Evolutionary conservation across 2,329 filamentous ascomycete species (phyloP), one percentile per base, ranked within the genome.

Genomic region (Lithohypha guttulata): DNA sequence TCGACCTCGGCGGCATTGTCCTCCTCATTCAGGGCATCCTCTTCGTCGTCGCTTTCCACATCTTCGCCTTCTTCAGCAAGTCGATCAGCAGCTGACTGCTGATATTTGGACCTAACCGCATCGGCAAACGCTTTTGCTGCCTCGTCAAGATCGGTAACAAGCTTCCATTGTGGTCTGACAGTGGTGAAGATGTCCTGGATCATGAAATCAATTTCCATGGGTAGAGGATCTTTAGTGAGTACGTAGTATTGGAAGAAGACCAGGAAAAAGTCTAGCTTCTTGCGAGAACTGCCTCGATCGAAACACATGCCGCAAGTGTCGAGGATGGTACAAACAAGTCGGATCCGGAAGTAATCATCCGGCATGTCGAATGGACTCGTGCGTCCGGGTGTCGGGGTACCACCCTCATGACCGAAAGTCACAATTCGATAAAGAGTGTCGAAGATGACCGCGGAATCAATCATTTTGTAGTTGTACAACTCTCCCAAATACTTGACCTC

Each of bases 221-320:
- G 91, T 26, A 95, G 63, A 1, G 82, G 71, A 14, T 89, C 78
- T 61, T 98, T 98, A 14, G 84, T 86, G 53, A 82, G 79, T 50
- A 96, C 81, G 61, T 98, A 98, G 60, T 95, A 96, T 73, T 84
- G 48, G 53, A 98, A 85, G 62, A 96, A 96, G 0, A 82, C 89
- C 44, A 98, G 68, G 61, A 96, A 98, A 59, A 94, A 96, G 55
- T 98, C 91, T 7, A 98, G 73, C 63, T 96, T 98, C 69, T 96
- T 96, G 59, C 87, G 93, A 2, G 87, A 84, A 29, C 81, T 78
- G 6, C 93, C 91, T 52, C 89, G 81, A 59, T 91, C 91, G 53
- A 95, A 98, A 64, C 89, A 98, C 59, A 93, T 81, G 39, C 93
- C 91, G 50, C 89, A 96, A 1, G 87, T 95, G 61, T 98, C 93